Percentiles rank a stretch among this genome's conserved stretches.
phyloP scores from a whole-genome alignment of 1,139 yeast genomes.

The Debaryomycetaceae sp. region DNA sequence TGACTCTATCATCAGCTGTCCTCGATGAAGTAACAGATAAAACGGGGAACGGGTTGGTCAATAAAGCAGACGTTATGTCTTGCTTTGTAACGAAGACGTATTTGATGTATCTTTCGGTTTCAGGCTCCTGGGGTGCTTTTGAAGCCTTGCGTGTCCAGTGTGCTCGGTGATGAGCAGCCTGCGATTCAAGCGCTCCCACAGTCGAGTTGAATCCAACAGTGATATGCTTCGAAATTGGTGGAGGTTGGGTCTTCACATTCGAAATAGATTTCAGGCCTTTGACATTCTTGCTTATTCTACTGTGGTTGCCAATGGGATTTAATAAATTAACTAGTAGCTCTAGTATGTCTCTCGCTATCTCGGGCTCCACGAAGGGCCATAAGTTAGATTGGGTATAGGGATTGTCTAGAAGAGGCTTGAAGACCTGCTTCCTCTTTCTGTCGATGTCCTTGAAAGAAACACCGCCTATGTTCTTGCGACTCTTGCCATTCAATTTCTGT shows the following conservation, averaged over 20 bases:
- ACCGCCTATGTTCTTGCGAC: conserved; percentile 7
- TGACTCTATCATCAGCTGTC: conserved; percentile 28
- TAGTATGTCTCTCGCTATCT: conserved; percentile 32
- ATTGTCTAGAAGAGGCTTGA: conserved; percentile 59
- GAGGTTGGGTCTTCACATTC: conserved; percentile 15
- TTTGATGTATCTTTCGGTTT: conserved; percentile 16
- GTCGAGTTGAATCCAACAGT: conserved; percentile 56
- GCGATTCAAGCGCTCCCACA: conserved; percentile 46
- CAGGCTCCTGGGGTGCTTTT: conserved; percentile 4
- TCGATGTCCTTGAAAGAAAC: conserved; percentile 42
- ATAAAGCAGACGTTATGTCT: conserved; percentile 47
- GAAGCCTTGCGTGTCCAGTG: conserved; percentile 6
- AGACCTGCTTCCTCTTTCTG: conserved; percentile 47
- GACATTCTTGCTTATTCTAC: conserved; percentile 13
- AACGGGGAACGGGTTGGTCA: conserved; percentile 52
- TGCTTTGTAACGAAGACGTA: conserved; percentile 53
- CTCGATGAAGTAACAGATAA: conserved; percentile 45
- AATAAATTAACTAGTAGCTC: conserved; percentile 39
- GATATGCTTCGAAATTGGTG: conserved; percentile 22
- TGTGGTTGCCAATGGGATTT: conserved; percentile 33
- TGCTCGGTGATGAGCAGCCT: conserved; percentile 25
- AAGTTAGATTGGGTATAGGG: conserved; percentile 49
- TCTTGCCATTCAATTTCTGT: conserved; percentile 2
- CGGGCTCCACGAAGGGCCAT: conserved; percentile 51
- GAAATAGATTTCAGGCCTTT: conserved; percentile 5